Conservation (phyloP, 495 filamentous ascomycete species). For the Hypoxylon intermedium region DNA sequence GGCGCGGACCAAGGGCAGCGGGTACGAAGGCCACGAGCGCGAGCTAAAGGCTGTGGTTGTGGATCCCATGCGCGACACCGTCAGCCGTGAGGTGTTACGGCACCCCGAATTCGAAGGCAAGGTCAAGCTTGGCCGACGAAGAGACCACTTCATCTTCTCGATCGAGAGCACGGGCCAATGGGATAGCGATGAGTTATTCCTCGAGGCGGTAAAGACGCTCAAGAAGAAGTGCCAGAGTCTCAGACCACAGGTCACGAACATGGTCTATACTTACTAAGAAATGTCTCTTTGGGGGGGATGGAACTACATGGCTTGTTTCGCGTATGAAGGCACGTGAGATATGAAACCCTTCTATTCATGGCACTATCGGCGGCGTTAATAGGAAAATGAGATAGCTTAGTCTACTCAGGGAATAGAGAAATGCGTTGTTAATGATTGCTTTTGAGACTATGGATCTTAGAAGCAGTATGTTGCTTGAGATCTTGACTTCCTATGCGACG, state of each 20-base stretch:
- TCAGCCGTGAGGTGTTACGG: constrained; percentile 87
- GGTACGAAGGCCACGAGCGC: constrained; percentile 72
- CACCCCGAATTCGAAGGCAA: constrained; percentile 94
- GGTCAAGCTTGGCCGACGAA: constrained; percentile 86
- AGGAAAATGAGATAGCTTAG: constrained; percentile 13
- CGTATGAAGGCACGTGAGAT: neutral
- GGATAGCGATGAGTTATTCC: constrained; percentile 86
- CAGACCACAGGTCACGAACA: constrained; percentile 56
- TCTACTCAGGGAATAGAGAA: neutral
- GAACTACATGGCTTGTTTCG: neutral
- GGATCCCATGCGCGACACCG: constrained; percentile 87
- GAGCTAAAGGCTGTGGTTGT: constrained; percentile 86
- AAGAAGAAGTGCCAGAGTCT: constrained; percentile 70
- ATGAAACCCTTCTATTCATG: too few relatives aligned
- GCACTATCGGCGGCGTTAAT: constrained; percentile 12
- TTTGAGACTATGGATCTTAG: too few relatives aligned
- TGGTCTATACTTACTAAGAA: constrained; percentile 47
- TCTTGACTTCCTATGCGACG: too few relatives aligned
- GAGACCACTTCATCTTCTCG: constrained; percentile 97
- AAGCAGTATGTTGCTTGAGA: too few relatives aligned
- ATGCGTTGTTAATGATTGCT: too few relatives aligned
- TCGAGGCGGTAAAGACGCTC: constrained; percentile 83
- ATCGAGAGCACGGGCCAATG: constrained; percentile 95
- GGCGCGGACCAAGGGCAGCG: constrained; percentile 63
- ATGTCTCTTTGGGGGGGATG: neutral